A percentile compares a stretch with the other conserved stretches of the same genome.
Evolutionary conservation across 1,139 yeast genomes (phyloP).

Genomic region (Yamadazyma friedrichii): DNA sequence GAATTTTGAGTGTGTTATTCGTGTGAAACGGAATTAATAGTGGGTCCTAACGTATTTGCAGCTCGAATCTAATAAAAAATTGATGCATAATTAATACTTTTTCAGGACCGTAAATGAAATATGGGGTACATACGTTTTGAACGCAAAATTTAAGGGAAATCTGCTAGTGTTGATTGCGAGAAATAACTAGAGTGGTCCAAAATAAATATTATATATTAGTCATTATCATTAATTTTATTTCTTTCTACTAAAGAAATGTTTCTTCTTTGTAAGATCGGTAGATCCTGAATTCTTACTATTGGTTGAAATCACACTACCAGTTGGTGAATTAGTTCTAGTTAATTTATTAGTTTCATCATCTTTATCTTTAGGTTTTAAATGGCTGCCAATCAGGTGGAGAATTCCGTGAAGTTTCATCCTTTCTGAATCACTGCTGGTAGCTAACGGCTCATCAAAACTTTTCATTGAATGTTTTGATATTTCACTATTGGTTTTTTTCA

Average conservation of each 20-base stretch:
- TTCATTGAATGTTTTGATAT: constrained; percentile 15
- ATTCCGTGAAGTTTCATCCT: constrained; percentile 24
- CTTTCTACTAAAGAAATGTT: constrained; percentile 13
- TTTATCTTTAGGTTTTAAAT: constrained; percentile 12
- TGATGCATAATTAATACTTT: too few relatives aligned
- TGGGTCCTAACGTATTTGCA: too few relatives aligned
- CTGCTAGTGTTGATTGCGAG: neutral
- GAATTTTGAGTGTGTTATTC: too few relatives aligned
- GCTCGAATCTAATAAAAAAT: too few relatives aligned
- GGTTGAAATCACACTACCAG: constrained; percentile 20
- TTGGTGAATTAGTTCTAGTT: constrained; percentile 17
- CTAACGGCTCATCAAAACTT: constrained; percentile 12
- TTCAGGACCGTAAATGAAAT: too few relatives aligned
- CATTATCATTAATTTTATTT: constrained; percentile 7
- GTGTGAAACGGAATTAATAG: too few relatives aligned
- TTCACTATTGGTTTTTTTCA: constrained; percentile 6
- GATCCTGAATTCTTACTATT: constrained; percentile 16
- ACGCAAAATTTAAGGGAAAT: neutral
- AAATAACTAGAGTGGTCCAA: neutral
- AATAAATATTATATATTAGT: neutral
- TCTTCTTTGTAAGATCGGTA: constrained; percentile 8
- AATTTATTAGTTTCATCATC: constrained; percentile 12
- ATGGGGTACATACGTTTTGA: too few relatives aligned
- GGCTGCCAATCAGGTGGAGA: constrained; percentile 20
- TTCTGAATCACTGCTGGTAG: constrained; percentile 10